Evolutionary conservation across 2,329 filamentous ascomycete species (phyloP), one percentile per base, ranked within the genome.

Genomic region (Colletotrichum sublineola): DNA sequence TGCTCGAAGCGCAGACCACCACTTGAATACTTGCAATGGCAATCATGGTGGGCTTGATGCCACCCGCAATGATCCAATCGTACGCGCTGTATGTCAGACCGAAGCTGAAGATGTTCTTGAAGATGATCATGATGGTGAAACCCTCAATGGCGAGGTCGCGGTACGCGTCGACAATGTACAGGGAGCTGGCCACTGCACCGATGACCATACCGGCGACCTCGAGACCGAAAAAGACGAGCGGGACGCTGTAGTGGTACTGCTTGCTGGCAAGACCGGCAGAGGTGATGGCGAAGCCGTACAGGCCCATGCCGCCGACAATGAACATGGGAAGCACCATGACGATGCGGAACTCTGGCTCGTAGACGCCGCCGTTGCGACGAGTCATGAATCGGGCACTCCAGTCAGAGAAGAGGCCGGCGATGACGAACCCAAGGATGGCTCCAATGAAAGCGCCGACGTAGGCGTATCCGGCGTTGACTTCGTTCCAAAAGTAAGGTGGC

Each of bases 91-190:
- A 97, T 0, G 95, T 97, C 68, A 98, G 84, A 8, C 91, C 90
- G 77, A 97, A 98, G 74, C 92, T 93, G 84, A 98, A 97, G 74
- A 98, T 88, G 82, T 98, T 97, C 83, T 98, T 98, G 86, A 98
- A 97, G 66, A 97, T 91, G 75, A 97, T 88, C 80, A 96, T 89
- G 82, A 94, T 94, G 0, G 95, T 97, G 80, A 97, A 97, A 8
- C 91, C 93, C 82, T 98, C 95, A 60, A 97, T 90, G 1, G 94
- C 90, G 68, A 97, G 90, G 74, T 96, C 92, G 9, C 95, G 92
- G 82, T 98, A 96, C 0, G 95, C 95, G 82, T 98, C 96, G 9
- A 97, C 93, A 78, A 98, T 92, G 79, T 98, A 98, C 33, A 97
- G 84, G 1, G 94, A 93, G 73, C 91, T 93, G 1, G 94, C 92